These are phyloP conservation scores for Scleromitrula shiraiana DNA, from an alignment of 2,329 filamentous ascomycete species.

Conservation along the genomic window DNA sequence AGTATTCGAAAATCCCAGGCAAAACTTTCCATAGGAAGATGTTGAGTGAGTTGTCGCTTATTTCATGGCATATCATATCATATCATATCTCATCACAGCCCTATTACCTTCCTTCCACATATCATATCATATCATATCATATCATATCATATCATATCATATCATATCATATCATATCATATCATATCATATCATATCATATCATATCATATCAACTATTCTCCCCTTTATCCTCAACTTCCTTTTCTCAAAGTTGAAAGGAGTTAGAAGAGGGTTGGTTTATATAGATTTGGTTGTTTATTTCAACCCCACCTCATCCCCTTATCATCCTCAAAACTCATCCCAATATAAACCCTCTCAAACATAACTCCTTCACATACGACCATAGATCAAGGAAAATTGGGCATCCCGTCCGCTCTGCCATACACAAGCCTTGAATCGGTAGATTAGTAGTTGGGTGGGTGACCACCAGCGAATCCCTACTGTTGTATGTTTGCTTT, in stretches of 20 bases:
- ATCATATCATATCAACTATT: no score
- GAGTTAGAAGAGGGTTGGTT: no score
- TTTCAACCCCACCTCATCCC: no score
- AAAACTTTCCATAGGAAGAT: slow-evolving; percentile 74
- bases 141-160: no score
- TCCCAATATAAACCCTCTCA: not conserved
- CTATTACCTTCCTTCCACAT: not conserved
- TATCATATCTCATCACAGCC: not conserved
- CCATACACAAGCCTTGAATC: slow-evolving; percentile 9
- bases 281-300: no score
- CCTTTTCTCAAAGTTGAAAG: no score
- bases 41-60: slow-evolving; percentile 43
- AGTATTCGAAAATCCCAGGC: slow-evolving; percentile 64
- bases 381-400: slow-evolving; percentile 9
- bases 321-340: not conserved
- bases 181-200: no score
- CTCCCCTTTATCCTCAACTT: no score
- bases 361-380: not conserved
- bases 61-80: not conserved
- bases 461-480: slow-evolving; percentile 8
- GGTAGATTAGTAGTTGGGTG: slow-evolving; percentile 8
- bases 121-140: not conserved
- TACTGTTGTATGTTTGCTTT: slow-evolving; percentile 5
- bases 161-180: no score
- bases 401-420: slow-evolving; percentile 6